Conservation (phyloP, 768 basidiomycete species). For the Lyophyllum atratum region DNA sequence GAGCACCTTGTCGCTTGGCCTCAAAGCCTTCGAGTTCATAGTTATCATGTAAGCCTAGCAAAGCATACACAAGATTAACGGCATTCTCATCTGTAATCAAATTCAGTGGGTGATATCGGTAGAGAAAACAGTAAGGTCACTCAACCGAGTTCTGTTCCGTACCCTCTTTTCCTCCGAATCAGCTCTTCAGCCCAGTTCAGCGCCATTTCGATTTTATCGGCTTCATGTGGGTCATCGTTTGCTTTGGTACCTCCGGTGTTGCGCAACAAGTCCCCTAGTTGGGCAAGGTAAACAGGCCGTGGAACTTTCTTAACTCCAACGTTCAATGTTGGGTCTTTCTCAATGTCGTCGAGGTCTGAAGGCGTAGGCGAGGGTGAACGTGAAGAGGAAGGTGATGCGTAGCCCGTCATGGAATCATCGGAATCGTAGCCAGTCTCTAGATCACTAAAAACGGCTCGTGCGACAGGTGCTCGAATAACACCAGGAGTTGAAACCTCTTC, state of each 20-base stretch:
- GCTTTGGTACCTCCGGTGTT: constrained; percentile 50
- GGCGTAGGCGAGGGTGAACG: constrained; percentile 82
- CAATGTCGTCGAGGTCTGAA: constrained; percentile 79
- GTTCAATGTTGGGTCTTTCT: constrained; percentile 80
- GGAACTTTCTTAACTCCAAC: constrained; percentile 67
- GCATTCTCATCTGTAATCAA: constrained; percentile 79
- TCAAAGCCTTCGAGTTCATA: constrained; percentile 84
- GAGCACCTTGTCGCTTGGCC: constrained; percentile 68
- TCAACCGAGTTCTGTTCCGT: constrained; percentile 86
- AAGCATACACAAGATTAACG: constrained; percentile 71
- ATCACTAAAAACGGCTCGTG: constrained; percentile 23
- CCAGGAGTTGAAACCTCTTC: neutral
- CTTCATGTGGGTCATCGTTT: constrained; percentile 63
- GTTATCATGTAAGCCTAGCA: constrained; percentile 78
- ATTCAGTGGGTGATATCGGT: neutral
- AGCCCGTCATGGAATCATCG: constrained; percentile 83
- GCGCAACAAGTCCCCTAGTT: constrained; percentile 79
- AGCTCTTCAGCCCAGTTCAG: constrained; percentile 79
- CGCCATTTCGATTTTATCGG: constrained; percentile 79
- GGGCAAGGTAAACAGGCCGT: constrained; percentile 89
- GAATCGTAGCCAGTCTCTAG: constrained; percentile 59
- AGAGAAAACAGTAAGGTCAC: constrained; percentile 23
- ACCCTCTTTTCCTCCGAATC: constrained; percentile 80
- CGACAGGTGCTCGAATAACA: constrained; percentile 1
- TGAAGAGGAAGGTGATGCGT: constrained; percentile 64